phyloP scores from a whole-genome alignment of 208 protist species.

The Novymonas esmeraldas region DNA sequence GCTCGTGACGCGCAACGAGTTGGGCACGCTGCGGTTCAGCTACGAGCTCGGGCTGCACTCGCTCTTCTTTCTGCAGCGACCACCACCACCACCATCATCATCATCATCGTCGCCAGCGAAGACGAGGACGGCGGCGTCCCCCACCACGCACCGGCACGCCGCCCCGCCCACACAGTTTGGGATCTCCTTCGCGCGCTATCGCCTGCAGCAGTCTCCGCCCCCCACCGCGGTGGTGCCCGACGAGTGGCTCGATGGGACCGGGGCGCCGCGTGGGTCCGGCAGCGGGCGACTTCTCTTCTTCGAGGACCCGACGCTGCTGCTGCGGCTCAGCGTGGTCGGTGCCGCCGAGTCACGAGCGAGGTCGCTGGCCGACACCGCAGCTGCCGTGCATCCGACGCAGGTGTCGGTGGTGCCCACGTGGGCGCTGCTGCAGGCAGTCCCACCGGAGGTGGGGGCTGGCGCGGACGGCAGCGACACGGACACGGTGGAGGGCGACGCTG shows the following conservation, averaged over 20 bases:
- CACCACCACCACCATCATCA: not conserved
- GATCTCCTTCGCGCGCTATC: constrained; percentile 23
- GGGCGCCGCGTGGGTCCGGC: constrained; percentile 11
- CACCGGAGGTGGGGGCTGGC: not conserved
- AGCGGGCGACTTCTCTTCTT: constrained; percentile 12
- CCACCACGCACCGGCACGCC: not conserved
- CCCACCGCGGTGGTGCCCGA: constrained; percentile 15
- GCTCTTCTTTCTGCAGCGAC: constrained; percentile 28
- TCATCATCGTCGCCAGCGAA: not conserved
- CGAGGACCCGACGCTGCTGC: constrained; percentile 27
- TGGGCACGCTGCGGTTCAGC: constrained; percentile 21
- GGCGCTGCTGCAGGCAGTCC: constrained; percentile 21
- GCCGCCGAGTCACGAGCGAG: too few species aligned
- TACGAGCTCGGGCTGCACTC: constrained; percentile 33
- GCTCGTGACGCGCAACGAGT: constrained; percentile 28
- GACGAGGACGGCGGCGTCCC: not conserved
- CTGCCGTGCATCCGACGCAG: too few species aligned
- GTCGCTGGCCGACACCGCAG: too few species aligned
- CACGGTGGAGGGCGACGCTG: constrained; percentile 2
- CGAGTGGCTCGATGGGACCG: constrained; percentile 19
- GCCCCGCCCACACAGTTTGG: constrained; percentile 7
- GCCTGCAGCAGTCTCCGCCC: constrained; percentile 26
- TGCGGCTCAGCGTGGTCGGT: constrained; percentile 1
- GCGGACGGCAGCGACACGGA: constrained; percentile 1
- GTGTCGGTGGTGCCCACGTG: constrained; percentile 27